phyloP scores from a whole-genome alignment of 768 basidiomycete species.

The Tylopilus balloui region DNA sequence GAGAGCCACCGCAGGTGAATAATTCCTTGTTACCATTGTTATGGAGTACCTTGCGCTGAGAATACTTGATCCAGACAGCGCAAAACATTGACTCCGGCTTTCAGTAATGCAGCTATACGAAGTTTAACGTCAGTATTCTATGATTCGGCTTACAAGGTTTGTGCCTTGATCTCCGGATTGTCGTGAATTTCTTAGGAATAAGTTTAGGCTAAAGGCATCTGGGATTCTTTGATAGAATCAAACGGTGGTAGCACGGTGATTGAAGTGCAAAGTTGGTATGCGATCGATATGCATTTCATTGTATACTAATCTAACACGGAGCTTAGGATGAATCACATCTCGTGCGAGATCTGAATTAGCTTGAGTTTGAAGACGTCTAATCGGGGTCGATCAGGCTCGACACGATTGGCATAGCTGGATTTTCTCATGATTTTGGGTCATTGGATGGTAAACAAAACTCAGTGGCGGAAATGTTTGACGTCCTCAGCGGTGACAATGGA shows the following conservation, averaged over 20 bases:
- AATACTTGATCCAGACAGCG: constrained; percentile 27
- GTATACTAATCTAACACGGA: neutral
- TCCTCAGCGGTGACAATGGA: constrained; percentile 12
- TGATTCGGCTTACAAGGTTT: constrained; percentile 41
- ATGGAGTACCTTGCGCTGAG: constrained; percentile 21
- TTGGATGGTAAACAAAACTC: constrained; percentile 33
- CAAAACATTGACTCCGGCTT: constrained; percentile 38
- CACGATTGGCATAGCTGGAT: constrained; percentile 42
- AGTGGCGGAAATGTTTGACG: constrained; percentile 27
- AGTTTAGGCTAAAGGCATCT: constrained; percentile 27
- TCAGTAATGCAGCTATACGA: constrained; percentile 39
- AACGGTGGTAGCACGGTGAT: constrained; percentile 31
- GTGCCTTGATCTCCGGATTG: constrained; percentile 5
- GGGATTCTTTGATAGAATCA: constrained; percentile 30
- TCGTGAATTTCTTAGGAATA: neutral
- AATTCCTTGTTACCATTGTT: neutral
- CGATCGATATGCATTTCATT: neutral
- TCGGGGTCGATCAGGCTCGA: constrained; percentile 33
- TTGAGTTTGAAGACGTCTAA: neutral
- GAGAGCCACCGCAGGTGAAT: constrained; percentile 40
- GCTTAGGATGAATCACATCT: constrained; percentile 30
- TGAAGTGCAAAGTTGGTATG: constrained; percentile 47
- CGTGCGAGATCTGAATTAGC: constrained; percentile 26
- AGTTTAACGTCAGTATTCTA: constrained; percentile 36
- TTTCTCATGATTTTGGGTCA: constrained; percentile 42